phyloP scores from a whole-genome alignment of 345 rosid species.

The Hibiscus tridactylites region DNA sequence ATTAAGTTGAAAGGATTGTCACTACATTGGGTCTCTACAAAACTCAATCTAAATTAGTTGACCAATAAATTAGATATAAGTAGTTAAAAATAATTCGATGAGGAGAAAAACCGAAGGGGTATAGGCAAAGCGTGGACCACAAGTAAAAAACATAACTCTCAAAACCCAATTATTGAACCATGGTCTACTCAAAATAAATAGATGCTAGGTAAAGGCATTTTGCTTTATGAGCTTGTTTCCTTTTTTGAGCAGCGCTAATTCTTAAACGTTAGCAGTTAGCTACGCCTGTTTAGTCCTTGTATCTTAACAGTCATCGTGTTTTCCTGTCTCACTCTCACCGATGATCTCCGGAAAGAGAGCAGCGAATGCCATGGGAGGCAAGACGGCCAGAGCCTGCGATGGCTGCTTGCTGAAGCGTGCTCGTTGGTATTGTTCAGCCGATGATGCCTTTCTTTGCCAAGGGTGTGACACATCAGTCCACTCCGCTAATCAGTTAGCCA shows the following conservation, averaged over 20 bases:
- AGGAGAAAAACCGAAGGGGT: neutral
- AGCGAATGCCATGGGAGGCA: constrained; percentile 11
- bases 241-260: neutral
- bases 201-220: neutral
- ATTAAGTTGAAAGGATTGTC: no score
- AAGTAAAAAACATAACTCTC: neutral
- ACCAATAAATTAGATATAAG: no score
- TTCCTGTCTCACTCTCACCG: neutral
- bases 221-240: neutral
- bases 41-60: no score
- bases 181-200: constrained; percentile 6
- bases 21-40: no score
- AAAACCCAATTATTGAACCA: neutral
- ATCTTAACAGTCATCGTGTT: neutral
- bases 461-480: constrained; percentile 56
- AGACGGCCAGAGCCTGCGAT: constrained; percentile 36
- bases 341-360: neutral
- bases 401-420: constrained; percentile 41
- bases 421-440: constrained; percentile 53
- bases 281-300: neutral
- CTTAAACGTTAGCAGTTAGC: neutral
- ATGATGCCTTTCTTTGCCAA: constrained; percentile 71
- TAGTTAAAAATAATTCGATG: neutral
- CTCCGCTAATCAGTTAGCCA: constrained; percentile 53
- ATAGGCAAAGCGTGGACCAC: neutral